Percentiles rank a stretch among this genome's conserved stretches.
Evolutionary conservation across 768 basidiomycete species (phyloP).

Genomic region (Phylloporus sp.): DNA sequence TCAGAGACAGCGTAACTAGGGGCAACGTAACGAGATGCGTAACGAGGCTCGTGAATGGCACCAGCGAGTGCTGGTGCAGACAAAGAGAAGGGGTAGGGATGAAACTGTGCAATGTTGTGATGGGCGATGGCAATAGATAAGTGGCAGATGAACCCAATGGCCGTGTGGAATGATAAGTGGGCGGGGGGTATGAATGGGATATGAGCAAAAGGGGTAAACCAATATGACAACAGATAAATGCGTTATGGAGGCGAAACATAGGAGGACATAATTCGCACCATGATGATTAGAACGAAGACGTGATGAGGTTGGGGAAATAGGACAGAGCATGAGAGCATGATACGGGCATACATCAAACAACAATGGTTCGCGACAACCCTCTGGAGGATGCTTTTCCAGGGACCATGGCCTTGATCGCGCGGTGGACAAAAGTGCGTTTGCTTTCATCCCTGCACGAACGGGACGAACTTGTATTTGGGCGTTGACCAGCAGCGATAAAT

Average conservation of each 20-base stretch:
- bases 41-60: constrained; percentile 9
- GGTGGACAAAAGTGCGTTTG: constrained; percentile 53
- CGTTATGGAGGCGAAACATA: constrained; percentile 14
- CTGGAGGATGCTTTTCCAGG: constrained; percentile 56
- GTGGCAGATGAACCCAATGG: constrained; percentile 30
- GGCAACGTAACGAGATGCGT: constrained; percentile 14
- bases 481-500: constrained; percentile 39
- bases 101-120: constrained; percentile 13
- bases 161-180: constrained; percentile 12
- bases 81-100: neutral
- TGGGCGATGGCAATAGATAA: constrained; percentile 35
- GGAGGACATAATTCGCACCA: constrained; percentile 5
- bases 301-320: neutral
- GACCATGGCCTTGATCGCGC: constrained; percentile 75
- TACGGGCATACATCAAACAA: constrained; percentile 14
- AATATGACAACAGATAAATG: constrained; percentile 25
- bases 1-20: constrained; percentile 18
- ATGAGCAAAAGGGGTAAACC: constrained; percentile 6
- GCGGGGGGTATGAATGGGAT: constrained; percentile 11
- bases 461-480: constrained; percentile 17
- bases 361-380: constrained; percentile 42
- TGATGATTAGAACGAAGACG: constrained; percentile 17
- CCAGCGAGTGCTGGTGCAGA: constrained; percentile 4
- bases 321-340: neutral
- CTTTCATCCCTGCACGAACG: constrained; percentile 43